Percentiles rank a stretch among this genome's conserved stretches.
These are phyloP conservation scores for Aspergillus viridinutans DNA, from an alignment of 2,329 filamentous ascomycete species.

Conservation along the genomic window DNA sequence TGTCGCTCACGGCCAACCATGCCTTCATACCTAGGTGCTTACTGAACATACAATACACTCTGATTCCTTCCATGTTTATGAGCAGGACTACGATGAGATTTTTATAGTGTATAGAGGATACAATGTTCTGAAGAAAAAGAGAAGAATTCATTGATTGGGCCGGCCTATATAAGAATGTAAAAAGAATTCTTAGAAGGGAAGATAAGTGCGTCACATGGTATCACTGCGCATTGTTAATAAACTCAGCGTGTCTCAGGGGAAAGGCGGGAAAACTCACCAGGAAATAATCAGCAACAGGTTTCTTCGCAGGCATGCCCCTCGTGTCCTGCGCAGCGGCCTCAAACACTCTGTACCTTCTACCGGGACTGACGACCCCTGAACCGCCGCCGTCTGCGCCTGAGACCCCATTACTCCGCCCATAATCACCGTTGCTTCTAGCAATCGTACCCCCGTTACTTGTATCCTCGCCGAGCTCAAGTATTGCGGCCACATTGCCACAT, in stretches of 20 bases:
- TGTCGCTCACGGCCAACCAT: background rate
- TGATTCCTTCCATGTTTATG: background rate
- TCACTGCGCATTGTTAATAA: slow-evolving; percentile 1
- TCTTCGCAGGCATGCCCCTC: slow-evolving; percentile 97
- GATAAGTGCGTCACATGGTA: slow-evolving; percentile 4
- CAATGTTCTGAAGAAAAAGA: background rate
- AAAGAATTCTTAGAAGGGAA: slow-evolving; percentile 1
- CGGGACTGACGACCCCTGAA: slow-evolving; percentile 62
- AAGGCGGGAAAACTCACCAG: slow-evolving; percentile 44
- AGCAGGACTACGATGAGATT: background rate
- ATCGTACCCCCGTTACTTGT: slow-evolving; percentile 69
- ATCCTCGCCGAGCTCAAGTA: slow-evolving; percentile 88
- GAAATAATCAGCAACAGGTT: slow-evolving; percentile 96
- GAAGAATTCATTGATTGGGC: slow-evolving; percentile 2
- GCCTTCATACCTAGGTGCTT: background rate
- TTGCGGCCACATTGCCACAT: slow-evolving; percentile 92
- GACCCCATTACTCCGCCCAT: slow-evolving; percentile 41
- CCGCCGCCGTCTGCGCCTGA: slow-evolving; percentile 47
- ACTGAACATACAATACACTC: background rate
- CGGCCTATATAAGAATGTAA: slow-evolving; percentile 10
- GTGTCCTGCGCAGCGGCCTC: slow-evolving; percentile 95
- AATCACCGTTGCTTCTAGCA: slow-evolving; percentile 55
- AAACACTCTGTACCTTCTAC: slow-evolving; percentile 88
- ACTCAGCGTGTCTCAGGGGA: background rate
- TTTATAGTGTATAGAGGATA: background rate